Base-by-base conservation (phyloP, 192 early-diverging fungal genomes). In the Rhizophagus prolifer region DNA sequence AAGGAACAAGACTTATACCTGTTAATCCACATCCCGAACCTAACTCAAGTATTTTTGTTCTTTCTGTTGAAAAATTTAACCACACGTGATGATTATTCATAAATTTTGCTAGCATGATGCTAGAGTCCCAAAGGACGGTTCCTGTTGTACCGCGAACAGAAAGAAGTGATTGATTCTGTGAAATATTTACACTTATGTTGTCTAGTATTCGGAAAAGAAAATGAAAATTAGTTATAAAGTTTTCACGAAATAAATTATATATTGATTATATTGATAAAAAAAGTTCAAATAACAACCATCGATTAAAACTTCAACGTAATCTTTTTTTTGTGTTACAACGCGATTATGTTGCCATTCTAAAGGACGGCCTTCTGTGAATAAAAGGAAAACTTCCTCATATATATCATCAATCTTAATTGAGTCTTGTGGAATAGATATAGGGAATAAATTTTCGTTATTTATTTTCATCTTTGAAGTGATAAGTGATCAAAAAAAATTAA, bases 11-110 rank as follows among this genome's bases (percentile, higher is more conserved):
- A 9, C 81, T 80, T 28, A 85, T 83, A 14, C 84, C 84, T 31
- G 83, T 65, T n/a, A 85, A 62, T 2, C 84, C 84, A 50, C 84
- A 85, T 50, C 84, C 84, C 19, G 82, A 83, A 58, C 81, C 84
- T 14, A 83, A 79, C 34, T 83, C 82, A 2, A 83, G 65, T 16
- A 85, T 75, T 12, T 59, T 78, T 4, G 82, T 83, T 26, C 74
- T 64, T 13, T 78, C 75, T 36, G 77, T 70, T 50, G 80, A 75
- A 66, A 83, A 74, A 0, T 81, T 67, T 58, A 78, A 65, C 30
- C 47, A 30, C 41, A 10, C 7, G 9, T n/a, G 25, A 41, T 60
- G 78, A 19, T 79, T 74, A 23, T 81, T 74, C 46, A 82, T 38
- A 62, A 86, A 81, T 66, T 82, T 81, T 75, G 85, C 46, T 62